Evolutionary conservation across 768 basidiomycete genomes (phyloP).

Genomic region (Rhizopogon salebrosus): DNA sequence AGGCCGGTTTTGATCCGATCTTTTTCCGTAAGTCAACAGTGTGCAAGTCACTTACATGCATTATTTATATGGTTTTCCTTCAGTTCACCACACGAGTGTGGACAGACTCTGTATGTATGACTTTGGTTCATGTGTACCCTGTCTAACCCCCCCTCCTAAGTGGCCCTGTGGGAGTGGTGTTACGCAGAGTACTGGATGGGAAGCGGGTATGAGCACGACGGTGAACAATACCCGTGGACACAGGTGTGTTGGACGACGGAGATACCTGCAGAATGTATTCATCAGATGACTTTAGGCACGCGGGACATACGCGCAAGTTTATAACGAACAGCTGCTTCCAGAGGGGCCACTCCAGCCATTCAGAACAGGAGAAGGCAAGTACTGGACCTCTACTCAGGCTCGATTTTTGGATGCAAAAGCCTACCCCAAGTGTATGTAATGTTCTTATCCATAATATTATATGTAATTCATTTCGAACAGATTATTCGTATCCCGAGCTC

Average conservation of each 20-base stretch:
- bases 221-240: conserved; percentile 14
- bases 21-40: conserved; percentile 16
- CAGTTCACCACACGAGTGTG: conserved; percentile 21
- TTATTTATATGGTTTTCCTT: neutral
- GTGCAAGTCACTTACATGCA: neutral
- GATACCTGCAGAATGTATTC: neutral
- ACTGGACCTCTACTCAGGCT: conserved; percentile 20
- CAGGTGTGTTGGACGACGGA: conserved; percentile 10
- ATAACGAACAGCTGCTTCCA: conserved; percentile 17
- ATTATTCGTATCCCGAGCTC: conserved; percentile 24
- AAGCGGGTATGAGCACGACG: conserved; percentile 13
- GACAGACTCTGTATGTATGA: conserved; percentile 17
- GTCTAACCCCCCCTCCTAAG: conserved; percentile 4
- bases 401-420: conserved; percentile 16
- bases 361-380: conserved; percentile 17
- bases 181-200: conserved; percentile 25
- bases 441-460: neutral
- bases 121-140: neutral
- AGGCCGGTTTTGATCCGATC: conserved; percentile 22
- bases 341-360: conserved; percentile 19
- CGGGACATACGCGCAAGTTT: conserved; percentile 19
- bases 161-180: conserved; percentile 26
- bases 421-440: conserved; percentile 17
- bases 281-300: conserved; percentile 4
- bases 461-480: conserved; percentile 5